Evolutionary conservation across 2,329 filamentous ascomycete genomes (phyloP).

Genomic region (Myriosclerotinia scirpicola): DNA sequence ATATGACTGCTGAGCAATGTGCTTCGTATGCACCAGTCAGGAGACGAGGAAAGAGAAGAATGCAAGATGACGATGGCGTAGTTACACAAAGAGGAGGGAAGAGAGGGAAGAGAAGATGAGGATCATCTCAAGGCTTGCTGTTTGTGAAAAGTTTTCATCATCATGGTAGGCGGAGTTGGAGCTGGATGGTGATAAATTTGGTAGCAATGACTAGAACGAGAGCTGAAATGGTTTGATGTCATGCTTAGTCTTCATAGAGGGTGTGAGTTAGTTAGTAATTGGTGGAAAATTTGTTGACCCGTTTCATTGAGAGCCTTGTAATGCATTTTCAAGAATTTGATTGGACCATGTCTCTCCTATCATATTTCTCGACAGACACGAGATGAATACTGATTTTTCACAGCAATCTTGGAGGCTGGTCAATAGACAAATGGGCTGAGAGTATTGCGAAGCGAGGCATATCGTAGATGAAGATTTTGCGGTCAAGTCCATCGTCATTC

Average conservation of each 20-base stretch:
- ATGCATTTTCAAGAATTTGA: slow-evolving; percentile 1
- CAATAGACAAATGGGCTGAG: background rate
- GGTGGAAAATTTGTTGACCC: slow-evolving; percentile 10
- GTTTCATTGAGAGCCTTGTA: slow-evolving; percentile 9
- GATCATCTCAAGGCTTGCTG: background rate
- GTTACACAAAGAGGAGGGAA: slow-evolving; percentile 11
- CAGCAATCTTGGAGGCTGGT: background rate
- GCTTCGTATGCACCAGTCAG: background rate
- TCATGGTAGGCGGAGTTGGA: background rate
- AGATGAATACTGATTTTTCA: background rate
- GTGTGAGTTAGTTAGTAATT: slow-evolving; percentile 6
- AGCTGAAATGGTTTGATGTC: background rate
- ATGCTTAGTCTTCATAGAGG: background rate
- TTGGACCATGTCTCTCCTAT: background rate
- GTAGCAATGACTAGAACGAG: background rate
- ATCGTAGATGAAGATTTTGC: background rate
- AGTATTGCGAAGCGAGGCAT: background rate
- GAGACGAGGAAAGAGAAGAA: slow-evolving; percentile 5
- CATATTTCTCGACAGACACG: background rate
- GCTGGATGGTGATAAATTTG: background rate
- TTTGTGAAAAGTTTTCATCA: background rate
- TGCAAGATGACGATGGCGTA: slow-evolving; percentile 15
- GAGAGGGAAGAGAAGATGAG: slow-evolving; percentile 10
- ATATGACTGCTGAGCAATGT: slow-evolving; percentile 16
- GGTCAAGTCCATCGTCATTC: background rate